A percentile compares a stretch with the other conserved stretches of the same genome.
These are phyloP conservation scores for Asparagopsis taxiformis DNA, from an alignment of 31 red algal species.

Conservation along the genomic window DNA sequence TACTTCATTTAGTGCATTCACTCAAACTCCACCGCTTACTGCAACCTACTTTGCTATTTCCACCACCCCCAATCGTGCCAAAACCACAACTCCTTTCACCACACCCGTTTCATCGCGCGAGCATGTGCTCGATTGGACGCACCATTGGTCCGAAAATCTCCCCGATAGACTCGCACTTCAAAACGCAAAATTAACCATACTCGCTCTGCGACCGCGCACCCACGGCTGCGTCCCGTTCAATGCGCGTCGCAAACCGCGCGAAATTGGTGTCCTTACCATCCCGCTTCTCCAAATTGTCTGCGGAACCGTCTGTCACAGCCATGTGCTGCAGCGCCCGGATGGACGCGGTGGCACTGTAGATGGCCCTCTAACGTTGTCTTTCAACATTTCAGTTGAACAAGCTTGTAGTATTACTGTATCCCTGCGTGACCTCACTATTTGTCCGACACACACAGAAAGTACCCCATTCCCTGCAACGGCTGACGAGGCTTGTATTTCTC, in stretches of 20 bases:
- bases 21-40: too few species aligned
- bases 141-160: slow-evolving; percentile 37
- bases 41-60: too few species aligned
- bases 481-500: too few species aligned
- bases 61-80: background rate
- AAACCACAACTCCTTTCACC: background rate
- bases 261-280: too few species aligned
- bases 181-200: slow-evolving; percentile 16
- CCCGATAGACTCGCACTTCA: slow-evolving; percentile 32
- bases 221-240: too few species aligned
- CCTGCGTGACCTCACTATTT: slow-evolving; percentile 15
- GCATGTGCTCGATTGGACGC: slow-evolving; percentile 19
- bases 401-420: slow-evolving; percentile 9
- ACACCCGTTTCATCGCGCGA: background rate
- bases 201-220: background rate
- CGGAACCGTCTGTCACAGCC: slow-evolving; percentile 43
- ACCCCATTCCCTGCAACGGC: too few species aligned
- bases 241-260: too few species aligned
- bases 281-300: too few species aligned
- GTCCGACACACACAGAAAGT: too few species aligned
- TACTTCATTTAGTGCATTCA: too few species aligned
- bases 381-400: slow-evolving; percentile 34
- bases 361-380: slow-evolving; percentile 23
- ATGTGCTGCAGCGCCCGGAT: background rate
- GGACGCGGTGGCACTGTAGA: too few species aligned